Conservation (phyloP, 2,329 filamentous ascomycete species). For the Aspergillus hortae region DNA sequence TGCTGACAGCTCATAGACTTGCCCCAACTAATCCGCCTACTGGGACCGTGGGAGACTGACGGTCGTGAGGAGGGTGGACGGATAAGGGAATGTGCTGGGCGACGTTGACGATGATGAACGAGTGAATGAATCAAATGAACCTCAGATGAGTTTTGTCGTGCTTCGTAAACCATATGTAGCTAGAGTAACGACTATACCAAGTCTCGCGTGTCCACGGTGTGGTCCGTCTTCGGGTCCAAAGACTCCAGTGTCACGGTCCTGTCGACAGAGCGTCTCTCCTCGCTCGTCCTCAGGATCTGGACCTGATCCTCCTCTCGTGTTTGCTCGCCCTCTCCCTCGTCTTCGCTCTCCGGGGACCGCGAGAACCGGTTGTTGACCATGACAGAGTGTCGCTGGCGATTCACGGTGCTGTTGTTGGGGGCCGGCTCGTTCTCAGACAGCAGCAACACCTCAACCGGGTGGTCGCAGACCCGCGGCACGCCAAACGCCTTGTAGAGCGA, state of each 20-base stretch:
- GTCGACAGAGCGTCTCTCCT: slow-evolving; percentile 4
- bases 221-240: not conserved
- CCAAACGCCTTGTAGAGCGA: slow-evolving; percentile 27
- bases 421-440: slow-evolving; percentile 33
- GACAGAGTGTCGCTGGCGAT: slow-evolving; percentile 25
- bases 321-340: slow-evolving; percentile 6
- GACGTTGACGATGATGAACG: slow-evolving; percentile 1
- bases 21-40: slow-evolving; percentile 14
- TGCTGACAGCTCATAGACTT: slow-evolving; percentile 14
- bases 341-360: slow-evolving; percentile 8
- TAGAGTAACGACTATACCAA: slow-evolving; percentile 10
- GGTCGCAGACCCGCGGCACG: slow-evolving; percentile 30
- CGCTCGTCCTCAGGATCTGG: slow-evolving; percentile 11
- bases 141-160: slow-evolving; percentile 2
- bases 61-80: not conserved
- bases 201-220: slow-evolving; percentile 4
- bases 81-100: not conserved
- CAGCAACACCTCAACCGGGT: slow-evolving; percentile 30
- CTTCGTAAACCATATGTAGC: not conserved
- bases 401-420: slow-evolving; percentile 31
- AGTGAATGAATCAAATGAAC: slow-evolving; percentile 6
- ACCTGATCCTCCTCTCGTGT: slow-evolving; percentile 5
- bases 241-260: not conserved
- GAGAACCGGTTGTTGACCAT: slow-evolving; percentile 36
- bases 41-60: not conserved